These are phyloP conservation scores for Thelephora terrestris DNA, from an alignment of 1,284 basidiomycete genomes.

Conservation along the genomic window DNA sequence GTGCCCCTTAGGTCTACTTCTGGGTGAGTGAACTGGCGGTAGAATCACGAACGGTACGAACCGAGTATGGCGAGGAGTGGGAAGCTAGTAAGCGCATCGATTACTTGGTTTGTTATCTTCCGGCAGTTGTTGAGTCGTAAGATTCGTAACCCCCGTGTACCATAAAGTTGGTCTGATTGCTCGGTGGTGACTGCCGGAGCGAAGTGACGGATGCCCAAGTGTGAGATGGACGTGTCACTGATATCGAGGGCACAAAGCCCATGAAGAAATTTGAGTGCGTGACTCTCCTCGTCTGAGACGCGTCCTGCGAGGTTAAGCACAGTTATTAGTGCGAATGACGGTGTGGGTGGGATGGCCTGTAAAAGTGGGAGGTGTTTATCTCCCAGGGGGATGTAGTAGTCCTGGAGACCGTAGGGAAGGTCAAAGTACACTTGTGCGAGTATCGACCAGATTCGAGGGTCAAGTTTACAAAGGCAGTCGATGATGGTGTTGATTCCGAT, in stretches of 20 bases:
- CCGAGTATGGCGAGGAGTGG: slow-evolving; percentile 48
- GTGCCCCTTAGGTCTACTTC: slow-evolving; percentile 44
- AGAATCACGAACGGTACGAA: slow-evolving; percentile 19
- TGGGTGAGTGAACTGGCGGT: slow-evolving; percentile 4
- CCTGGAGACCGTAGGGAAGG: slow-evolving; percentile 35
- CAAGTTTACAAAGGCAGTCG: slow-evolving; percentile 23
- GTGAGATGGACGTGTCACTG: slow-evolving; percentile 38
- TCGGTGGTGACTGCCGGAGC: slow-evolving; percentile 20
- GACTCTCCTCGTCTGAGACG: slow-evolving; percentile 39
- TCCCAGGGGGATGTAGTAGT: slow-evolving; percentile 38
- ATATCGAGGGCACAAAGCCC: slow-evolving; percentile 52
- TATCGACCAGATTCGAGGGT: slow-evolving; percentile 53
- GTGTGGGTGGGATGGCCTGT: slow-evolving; percentile 42
- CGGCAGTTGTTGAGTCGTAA: slow-evolving; percentile 39
- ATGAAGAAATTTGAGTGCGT: slow-evolving; percentile 38
- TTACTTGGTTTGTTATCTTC: slow-evolving; percentile 31
- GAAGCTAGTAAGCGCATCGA: slow-evolving; percentile 32
- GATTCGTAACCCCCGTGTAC: slow-evolving; percentile 49
- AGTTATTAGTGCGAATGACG: slow-evolving; percentile 51
- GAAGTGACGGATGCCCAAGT: slow-evolving; percentile 36
- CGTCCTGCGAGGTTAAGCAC: slow-evolving; percentile 47
- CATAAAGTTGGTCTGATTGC: slow-evolving; percentile 18
- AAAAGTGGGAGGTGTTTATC: slow-evolving; percentile 45
- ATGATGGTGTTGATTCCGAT: slow-evolving; percentile 10
- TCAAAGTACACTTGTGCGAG: slow-evolving; percentile 46